phyloP scores from a whole-genome alignment of 2,329 filamentous ascomycete genomes.

The Orbilia ellipsospora region DNA sequence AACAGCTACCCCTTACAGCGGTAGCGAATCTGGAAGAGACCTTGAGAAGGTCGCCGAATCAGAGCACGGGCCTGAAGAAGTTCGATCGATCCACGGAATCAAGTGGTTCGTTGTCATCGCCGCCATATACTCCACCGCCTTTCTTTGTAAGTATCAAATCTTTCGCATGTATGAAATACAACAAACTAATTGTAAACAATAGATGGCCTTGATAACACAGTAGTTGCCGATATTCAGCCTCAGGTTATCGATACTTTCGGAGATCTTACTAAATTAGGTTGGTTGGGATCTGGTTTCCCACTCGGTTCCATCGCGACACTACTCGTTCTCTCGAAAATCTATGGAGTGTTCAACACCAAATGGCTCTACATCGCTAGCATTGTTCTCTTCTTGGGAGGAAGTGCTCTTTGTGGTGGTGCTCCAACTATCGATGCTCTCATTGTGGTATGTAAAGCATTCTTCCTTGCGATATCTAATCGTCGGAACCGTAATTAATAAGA shows the following conservation, averaged over 20 bases:
- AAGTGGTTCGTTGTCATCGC: constrained; percentile 59
- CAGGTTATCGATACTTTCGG: constrained; percentile 62
- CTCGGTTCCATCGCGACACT: constrained; percentile 64
- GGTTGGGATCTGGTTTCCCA: constrained; percentile 63
- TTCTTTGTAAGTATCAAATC: constrained; percentile 59
- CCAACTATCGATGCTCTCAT: constrained; percentile 59
- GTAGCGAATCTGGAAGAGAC: constrained; percentile 45
- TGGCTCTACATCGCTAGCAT: constrained; percentile 61
- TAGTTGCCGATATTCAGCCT: constrained; percentile 66
- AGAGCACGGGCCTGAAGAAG: constrained; percentile 28
- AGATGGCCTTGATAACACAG: constrained; percentile 65
- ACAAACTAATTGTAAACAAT: constrained; percentile 42
- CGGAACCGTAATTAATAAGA: background rate
- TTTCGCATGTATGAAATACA: background rate
- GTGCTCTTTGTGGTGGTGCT: constrained; percentile 61
- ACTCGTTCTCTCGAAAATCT: constrained; percentile 61
- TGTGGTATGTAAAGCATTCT: constrained; percentile 34
- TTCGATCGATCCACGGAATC: constrained; percentile 43
- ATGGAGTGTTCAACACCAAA: constrained; percentile 65
- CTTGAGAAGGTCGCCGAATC: constrained; percentile 32
- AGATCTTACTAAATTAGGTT: constrained; percentile 63
- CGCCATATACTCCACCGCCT: constrained; percentile 58
- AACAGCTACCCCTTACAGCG: constrained; percentile 41
- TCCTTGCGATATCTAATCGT: background rate
- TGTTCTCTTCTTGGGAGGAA: constrained; percentile 61